phyloP scores from a whole-genome alignment of 1,284 basidiomycete genomes.

The Melampsora occidentalis region DNA sequence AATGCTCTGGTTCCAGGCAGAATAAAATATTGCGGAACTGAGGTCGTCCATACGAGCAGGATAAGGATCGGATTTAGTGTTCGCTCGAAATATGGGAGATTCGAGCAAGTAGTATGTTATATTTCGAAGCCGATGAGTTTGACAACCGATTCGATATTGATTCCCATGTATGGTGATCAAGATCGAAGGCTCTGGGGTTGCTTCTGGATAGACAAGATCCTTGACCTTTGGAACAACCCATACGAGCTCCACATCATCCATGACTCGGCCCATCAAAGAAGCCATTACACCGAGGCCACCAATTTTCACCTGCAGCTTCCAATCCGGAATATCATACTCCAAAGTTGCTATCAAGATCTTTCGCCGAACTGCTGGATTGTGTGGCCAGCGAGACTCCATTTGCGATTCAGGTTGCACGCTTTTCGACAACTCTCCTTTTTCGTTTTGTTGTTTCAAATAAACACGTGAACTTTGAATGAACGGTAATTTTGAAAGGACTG shows the following conservation, averaged over 20 bases:
- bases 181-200: constrained; percentile 61
- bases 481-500: constrained; percentile 15
- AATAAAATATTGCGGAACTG: constrained; percentile 90
- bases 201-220: constrained; percentile 38
- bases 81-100: constrained; percentile 87
- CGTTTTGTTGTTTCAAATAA: background rate
- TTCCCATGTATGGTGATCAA: constrained; percentile 92
- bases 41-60: constrained; percentile 93
- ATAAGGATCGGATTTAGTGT: constrained; percentile 88
- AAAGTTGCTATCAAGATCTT: constrained; percentile 84
- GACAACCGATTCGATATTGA: constrained; percentile 87
- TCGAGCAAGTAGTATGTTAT: constrained; percentile 89
- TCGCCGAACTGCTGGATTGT: constrained; percentile 79
- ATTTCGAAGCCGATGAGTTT: constrained; percentile 83
- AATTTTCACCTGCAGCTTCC: constrained; percentile 94
- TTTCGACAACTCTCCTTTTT: background rate
- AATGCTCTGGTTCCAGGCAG: constrained; percentile 93
- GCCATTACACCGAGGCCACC: constrained; percentile 96
- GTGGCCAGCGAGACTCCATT: constrained; percentile 75
- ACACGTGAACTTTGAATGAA: background rate
- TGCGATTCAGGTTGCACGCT: background rate
- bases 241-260: constrained; percentile 87
- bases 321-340: constrained; percentile 91
- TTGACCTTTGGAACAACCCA: constrained; percentile 89
- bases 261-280: constrained; percentile 89